Conservation (phyloP, 495 filamentous ascomycete genomes). For the Daldinia decipiens region DNA sequence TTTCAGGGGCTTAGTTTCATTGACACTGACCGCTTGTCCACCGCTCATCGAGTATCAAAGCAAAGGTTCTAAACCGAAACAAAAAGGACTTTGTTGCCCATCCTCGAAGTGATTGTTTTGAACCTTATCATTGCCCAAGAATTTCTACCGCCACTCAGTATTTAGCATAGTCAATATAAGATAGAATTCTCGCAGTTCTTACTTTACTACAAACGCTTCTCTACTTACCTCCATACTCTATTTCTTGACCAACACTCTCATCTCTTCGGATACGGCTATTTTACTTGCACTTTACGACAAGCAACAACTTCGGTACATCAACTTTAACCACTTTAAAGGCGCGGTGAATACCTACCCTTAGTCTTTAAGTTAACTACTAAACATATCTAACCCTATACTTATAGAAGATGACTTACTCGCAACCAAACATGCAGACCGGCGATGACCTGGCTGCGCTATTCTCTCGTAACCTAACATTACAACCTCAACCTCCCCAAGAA, state of each 20-base stretch:
- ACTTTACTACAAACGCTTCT: constrained; percentile 43
- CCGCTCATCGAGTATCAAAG: constrained; percentile 18
- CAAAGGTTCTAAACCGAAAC: constrained; percentile 8
- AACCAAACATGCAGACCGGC: constrained; percentile 61
- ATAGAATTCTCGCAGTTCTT: constrained; percentile 54
- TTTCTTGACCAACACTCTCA: constrained; percentile 35
- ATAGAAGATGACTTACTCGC: constrained; percentile 51
- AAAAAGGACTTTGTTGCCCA: constrained; percentile 25
- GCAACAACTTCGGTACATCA: neutral
- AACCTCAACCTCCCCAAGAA: constrained; percentile 48
- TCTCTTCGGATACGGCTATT: constrained; percentile 29
- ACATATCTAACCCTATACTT: constrained; percentile 11
- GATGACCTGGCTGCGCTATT: constrained; percentile 77
- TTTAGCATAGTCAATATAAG: constrained; percentile 67
- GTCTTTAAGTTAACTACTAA: neutral
- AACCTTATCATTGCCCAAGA: constrained; percentile 6
- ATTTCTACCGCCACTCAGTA: constrained; percentile 49
- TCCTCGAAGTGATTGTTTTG: constrained; percentile 11
- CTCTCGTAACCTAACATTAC: constrained; percentile 69
- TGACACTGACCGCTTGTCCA: constrained; percentile 36
- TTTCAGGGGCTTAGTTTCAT: constrained; percentile 29
- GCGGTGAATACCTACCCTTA: constrained; percentile 38
- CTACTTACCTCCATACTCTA: constrained; percentile 27
- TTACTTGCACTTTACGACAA: constrained; percentile 12
- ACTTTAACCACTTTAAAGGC: neutral